A percentile compares a stretch with the other conserved stretches of the same genome.
Evolutionary conservation across 2,329 filamentous ascomycete species (phyloP).

Genomic region (Cladophialophora carrionii): DNA sequence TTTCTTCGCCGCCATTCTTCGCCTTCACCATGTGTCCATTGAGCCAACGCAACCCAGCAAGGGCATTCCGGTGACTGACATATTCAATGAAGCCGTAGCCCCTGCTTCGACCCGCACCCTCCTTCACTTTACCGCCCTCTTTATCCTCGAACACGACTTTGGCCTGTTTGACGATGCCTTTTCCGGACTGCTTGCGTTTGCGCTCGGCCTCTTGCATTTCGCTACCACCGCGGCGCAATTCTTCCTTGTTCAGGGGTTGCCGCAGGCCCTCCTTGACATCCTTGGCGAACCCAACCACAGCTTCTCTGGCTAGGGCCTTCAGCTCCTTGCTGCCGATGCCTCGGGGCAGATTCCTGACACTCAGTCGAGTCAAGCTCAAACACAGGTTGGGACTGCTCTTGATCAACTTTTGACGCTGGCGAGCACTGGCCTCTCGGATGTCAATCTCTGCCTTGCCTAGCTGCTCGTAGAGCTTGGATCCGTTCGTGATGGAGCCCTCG

Average conservation of each 20-base stretch:
- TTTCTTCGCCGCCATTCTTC: slow-evolving; percentile 57
- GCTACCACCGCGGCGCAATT: slow-evolving; percentile 76
- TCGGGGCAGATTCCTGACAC: slow-evolving; percentile 86
- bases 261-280: slow-evolving; percentile 81
- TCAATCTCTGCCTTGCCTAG: slow-evolving; percentile 79
- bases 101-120: slow-evolving; percentile 79
- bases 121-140: slow-evolving; percentile 80
- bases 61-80: slow-evolving; percentile 84
- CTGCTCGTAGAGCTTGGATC: slow-evolving; percentile 74
- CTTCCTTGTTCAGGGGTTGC: slow-evolving; percentile 83
- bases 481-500: slow-evolving; percentile 80
- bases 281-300: slow-evolving; percentile 89
- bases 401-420: slow-evolving; percentile 86
- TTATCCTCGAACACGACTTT: slow-evolving; percentile 87
- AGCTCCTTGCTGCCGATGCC: slow-evolving; percentile 82
- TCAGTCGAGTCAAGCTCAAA: slow-evolving; percentile 84
- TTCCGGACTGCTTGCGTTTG: slow-evolving; percentile 76
- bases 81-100: slow-evolving; percentile 99
- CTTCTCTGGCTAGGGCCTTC: slow-evolving; percentile 86
- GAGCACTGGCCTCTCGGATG: slow-evolving; percentile 83
- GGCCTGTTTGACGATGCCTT: slow-evolving; percentile 85
- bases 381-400: slow-evolving; percentile 89
- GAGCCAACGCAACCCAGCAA: slow-evolving; percentile 93
- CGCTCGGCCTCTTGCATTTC: slow-evolving; percentile 80
- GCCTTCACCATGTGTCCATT: slow-evolving; percentile 71